These are phyloP conservation scores for Zymoseptoria brevis DNA, from an alignment of 2,329 filamentous ascomycete species.

Conservation along the genomic window DNA sequence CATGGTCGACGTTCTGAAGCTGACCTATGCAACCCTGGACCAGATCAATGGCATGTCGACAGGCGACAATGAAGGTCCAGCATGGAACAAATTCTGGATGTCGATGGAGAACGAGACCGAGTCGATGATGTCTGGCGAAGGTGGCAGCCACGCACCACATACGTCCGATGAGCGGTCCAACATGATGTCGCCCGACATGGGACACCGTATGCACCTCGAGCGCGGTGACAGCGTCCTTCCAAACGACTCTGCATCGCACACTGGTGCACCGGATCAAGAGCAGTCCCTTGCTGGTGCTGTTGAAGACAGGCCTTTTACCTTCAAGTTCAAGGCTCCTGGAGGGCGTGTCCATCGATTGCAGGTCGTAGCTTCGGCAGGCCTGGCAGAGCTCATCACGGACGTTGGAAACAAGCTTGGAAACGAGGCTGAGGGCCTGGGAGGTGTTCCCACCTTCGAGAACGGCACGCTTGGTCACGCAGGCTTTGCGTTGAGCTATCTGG, in stretches of 20 bases:
- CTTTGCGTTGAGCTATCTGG: constrained; percentile 89
- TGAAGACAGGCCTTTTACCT: constrained; percentile 76
- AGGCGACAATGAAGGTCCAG: constrained; percentile 82
- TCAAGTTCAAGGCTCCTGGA: constrained; percentile 98
- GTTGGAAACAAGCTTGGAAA: constrained; percentile 77
- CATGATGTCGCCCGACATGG: constrained; percentile 70
- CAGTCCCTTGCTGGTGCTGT: constrained; percentile 50
- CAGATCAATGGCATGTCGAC: constrained; percentile 89
- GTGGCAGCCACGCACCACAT: constrained; percentile 55
- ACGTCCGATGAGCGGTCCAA: constrained; percentile 59
- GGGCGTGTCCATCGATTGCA: constrained; percentile 91
- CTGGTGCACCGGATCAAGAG: constrained; percentile 66
- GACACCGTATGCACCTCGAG: constrained; percentile 51
- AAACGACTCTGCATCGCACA: constrained; percentile 89
- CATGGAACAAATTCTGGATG: constrained; percentile 99
- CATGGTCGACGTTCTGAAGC: constrained; percentile 97
- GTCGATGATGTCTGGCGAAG: constrained; percentile 90
- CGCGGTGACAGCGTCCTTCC: constrained; percentile 80
- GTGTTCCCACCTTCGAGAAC: constrained; percentile 67
- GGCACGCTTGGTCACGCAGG: constrained; percentile 69
- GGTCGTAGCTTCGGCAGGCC: constrained; percentile 69
- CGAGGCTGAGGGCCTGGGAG: constrained; percentile 78
- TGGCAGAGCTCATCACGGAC: constrained; percentile 66
- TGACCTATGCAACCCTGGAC: constrained; percentile 95
- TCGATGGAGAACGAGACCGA: constrained; percentile 92